phyloP scores from a whole-genome alignment of 345 rosid species.

The Gossypium thurberi region DNA sequence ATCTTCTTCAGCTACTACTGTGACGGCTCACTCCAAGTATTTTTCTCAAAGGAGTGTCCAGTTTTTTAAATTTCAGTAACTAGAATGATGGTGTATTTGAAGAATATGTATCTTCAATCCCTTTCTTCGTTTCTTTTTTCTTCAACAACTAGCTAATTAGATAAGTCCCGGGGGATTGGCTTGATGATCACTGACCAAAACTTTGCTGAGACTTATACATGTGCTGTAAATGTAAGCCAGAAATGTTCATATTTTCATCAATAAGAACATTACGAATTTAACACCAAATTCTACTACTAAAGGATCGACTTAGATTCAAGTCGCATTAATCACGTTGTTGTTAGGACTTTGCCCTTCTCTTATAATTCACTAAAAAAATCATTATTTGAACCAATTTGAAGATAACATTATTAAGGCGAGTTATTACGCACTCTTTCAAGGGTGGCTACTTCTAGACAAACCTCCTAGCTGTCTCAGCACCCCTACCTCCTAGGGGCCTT shows the following conservation, averaged over 20 bases:
- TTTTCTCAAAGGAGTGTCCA: conserved; percentile 30
- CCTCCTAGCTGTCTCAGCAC: no score
- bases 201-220: background rate
- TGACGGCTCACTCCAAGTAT: conserved; percentile 15
- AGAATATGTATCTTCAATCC: background rate
- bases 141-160: no score
- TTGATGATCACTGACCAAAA: background rate
- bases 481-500: no score
- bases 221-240: background rate
- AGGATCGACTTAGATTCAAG: no score
- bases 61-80: conserved; percentile 25
- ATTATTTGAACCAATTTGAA: no score
- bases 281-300: no score
- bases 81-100: conserved; percentile 4
- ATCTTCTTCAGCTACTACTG: conserved; percentile 8
- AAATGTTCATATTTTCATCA: background rate
- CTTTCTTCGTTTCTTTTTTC: background rate
- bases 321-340: no score
- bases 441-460: no score
- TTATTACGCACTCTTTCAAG: no score
- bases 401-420: no score
- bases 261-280: background rate
- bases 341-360: accelerated
- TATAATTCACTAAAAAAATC: no score
- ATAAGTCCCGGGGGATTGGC: background rate